Evolutionary conservation across 2,329 filamentous ascomycete genomes (phyloP), one percentile per base, ranked within the genome.

Genomic region (Emmonsia crescens): DNA sequence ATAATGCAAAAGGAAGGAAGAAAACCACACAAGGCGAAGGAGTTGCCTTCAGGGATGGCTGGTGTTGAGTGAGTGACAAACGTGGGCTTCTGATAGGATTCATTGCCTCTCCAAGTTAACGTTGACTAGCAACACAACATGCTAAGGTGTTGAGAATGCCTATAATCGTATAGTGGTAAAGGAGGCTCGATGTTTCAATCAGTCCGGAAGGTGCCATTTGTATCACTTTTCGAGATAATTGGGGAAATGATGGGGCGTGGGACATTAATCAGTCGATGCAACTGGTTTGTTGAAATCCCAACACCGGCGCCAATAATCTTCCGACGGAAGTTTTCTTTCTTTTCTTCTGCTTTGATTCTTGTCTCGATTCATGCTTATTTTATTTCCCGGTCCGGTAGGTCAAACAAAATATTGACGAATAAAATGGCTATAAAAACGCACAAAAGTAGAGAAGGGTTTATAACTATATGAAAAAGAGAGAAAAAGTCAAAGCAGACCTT

Each of bases 401-500:
- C n/a, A 55, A 55, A 27, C 12, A 29, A 14, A 51, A 14, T 38
- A 16, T 51, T 51, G 48, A 29, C n/a, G n/a, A 24, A 14, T 12
- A 27, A 48, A 12, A 21, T 48, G 21, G 33, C 6, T 10, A 55
- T 9, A 24, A 10, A 55, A 24, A 38, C n/a, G 19, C 12, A 9
- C 27, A 52, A n/a, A 12, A 16, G 24, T 48, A 48, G 42, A 9
- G n/a, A 24, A n/a, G 21, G 21, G 44, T n/a, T 2, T 40, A 36
- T 21, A 42, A 24, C 14, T 27, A 44, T 9, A 38, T 51, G 24
- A 62, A 38, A 51, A 57, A 55, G 29, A 29, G 21, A 52, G 36
- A 12, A n/a, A 31, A 59, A 21, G 19, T 2, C n/a, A 55, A 60
- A 58, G 54, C 36, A 33, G 48, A 57, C 58, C 46, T 67, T 67